Percentiles rank a stretch among this genome's conserved stretches.
These are phyloP conservation scores for Fraxinus velutina DNA, from an alignment of 305 asterid species.

Conservation along the genomic window DNA sequence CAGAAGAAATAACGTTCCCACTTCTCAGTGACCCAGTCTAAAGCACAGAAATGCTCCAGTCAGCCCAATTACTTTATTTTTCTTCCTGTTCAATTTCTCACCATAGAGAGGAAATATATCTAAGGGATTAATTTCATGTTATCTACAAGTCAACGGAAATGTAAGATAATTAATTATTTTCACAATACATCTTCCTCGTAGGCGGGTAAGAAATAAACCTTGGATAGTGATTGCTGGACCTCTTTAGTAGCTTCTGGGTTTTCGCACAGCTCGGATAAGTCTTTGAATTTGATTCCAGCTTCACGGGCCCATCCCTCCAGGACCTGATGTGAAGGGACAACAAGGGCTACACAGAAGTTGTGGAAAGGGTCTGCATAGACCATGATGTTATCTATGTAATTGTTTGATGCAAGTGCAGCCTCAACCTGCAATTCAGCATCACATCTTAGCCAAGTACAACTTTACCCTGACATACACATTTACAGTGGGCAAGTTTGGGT, in stretches of 20 bases:
- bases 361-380: conserved; percentile 74
- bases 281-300: conserved; percentile 51
- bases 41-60: not conserved
- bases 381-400: conserved; percentile 65
- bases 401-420: conserved; percentile 67
- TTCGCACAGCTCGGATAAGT: conserved; percentile 62
- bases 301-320: conserved; percentile 79
- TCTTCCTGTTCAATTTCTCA: not conserved
- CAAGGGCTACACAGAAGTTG: conserved; percentile 74
- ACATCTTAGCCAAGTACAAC: conserved; percentile 4
- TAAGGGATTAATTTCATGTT: not conserved
- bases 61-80: not conserved
- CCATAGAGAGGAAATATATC: not conserved
- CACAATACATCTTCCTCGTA: not conserved
- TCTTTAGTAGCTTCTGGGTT: conserved; percentile 57
- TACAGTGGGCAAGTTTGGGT: not conserved
- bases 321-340: conserved; percentile 58
- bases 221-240: conserved; percentile 64
- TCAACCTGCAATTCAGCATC: conserved; percentile 54
- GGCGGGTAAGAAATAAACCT: conserved; percentile 44
- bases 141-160: not conserved
- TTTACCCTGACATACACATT: not conserved
- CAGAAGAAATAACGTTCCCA: not conserved
- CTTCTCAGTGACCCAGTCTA: not conserved
- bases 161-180: not conserved